Evolutionary conservation across 768 basidiomycete genomes (phyloP), one percentile per base, ranked within the genome.

Genomic region (Lentinula raphanica): DNA sequence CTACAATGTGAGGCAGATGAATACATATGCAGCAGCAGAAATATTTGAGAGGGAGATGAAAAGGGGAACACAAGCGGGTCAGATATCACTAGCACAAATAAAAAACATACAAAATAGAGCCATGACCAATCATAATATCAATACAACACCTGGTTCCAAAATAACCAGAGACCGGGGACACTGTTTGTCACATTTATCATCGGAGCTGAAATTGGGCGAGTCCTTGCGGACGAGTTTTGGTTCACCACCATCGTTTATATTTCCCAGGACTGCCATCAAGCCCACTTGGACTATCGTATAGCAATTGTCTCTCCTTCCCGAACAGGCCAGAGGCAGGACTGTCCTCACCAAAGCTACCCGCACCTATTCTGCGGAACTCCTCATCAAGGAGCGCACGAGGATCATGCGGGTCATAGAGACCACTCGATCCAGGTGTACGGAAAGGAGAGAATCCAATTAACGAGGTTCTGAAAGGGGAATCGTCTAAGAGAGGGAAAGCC

Each of bases 211-310:
- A 39, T 39, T 23, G 2, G 25, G 23, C 38, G 35, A 39, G 23
- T 13, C 13, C 31, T 25, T n/a, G n/a, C n/a, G n/a, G 23, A 4
- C 9, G 21, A 36, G 17, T 31, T 40, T 31, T 35, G 31, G 36
- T 39, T 77, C 65, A 83, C 74, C 75, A 82, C 81, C 79, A 83
- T 56, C 75, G 70, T 17, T 75, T 71, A 67, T 79, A 79, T 64
- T 79, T 78, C 19, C 78, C 79, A 1, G 86, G 85, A 63, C 83
- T 85, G 32, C 58, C 61, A 48, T 69, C 72, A 46, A 77, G 64
- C 59, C 78, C 60, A 49, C 80, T 84, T n/a, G 90, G 90, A 67
- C 88, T 90, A 61, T 89, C 85, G 63, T 90, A 92, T 63, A 91
- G 65, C 61, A 87, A 65, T 1, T 73, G 69, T 28, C 75, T 74